Percentiles rank a stretch among this genome's conserved stretches.
Conservation (phyloP, 2,329 filamentous ascomycete species). For the Trichoderma atrobrunneum region DNA sequence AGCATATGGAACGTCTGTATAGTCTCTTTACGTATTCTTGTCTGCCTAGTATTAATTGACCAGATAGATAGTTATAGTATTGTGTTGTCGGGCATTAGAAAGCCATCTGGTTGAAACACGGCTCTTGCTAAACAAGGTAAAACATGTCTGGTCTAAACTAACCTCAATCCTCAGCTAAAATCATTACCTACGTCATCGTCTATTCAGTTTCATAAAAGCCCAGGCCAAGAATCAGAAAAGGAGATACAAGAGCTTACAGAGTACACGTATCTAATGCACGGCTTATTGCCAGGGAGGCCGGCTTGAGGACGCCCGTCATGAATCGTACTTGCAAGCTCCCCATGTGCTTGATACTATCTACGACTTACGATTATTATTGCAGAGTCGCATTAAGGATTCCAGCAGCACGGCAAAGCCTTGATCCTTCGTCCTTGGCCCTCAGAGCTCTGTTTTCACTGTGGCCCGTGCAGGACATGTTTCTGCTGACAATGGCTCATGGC, state of each 20-base stretch:
- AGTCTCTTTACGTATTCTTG: background rate
- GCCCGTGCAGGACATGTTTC: constrained; percentile 4
- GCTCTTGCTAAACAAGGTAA: background rate
- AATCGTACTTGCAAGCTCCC: background rate
- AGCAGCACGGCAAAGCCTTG: background rate
- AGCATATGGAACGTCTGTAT: background rate
- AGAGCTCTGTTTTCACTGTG: background rate
- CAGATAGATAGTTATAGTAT: background rate
- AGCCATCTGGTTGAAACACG: background rate
- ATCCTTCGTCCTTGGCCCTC: background rate
- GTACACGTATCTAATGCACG: background rate
- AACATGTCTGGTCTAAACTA: background rate
- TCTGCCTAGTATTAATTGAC: background rate
- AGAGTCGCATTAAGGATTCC: background rate
- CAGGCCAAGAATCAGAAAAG: background rate
- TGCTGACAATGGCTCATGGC: background rate
- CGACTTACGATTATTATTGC: background rate
- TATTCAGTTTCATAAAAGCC: background rate
- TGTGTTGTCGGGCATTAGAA: background rate
- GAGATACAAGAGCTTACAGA: background rate
- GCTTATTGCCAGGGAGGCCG: background rate
- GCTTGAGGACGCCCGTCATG: background rate
- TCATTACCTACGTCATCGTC: background rate
- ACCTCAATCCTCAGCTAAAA: background rate
- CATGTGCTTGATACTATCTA: background rate